phyloP scores from a whole-genome alignment of 2,329 filamentous ascomycete species.

The Penicillium sp. region DNA sequence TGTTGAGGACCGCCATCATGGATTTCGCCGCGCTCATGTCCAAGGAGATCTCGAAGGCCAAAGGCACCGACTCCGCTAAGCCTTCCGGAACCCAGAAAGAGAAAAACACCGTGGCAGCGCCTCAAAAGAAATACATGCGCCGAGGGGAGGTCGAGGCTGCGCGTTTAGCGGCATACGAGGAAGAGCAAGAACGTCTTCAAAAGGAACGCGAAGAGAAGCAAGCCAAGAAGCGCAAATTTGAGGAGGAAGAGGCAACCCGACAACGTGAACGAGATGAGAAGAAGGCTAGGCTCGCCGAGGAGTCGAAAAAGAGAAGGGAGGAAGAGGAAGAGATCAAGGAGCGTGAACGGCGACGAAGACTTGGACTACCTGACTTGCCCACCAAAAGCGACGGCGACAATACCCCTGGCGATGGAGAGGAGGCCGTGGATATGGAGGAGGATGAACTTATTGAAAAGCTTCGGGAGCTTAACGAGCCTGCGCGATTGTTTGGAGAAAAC shows the following conservation, averaged over 20 bases:
- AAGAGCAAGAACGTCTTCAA: constrained; percentile 75
- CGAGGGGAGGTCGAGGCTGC: constrained; percentile 83
- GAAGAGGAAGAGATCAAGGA: constrained; percentile 75
- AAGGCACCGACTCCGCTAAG: constrained; percentile 47
- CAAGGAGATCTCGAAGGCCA: constrained; percentile 84
- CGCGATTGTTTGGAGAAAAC: constrained; percentile 75
- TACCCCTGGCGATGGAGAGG: constrained; percentile 35
- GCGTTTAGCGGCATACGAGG: constrained; percentile 74
- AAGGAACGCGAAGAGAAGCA: constrained; percentile 68
- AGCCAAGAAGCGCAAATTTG: constrained; percentile 79
- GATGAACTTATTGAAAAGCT: constrained; percentile 69
- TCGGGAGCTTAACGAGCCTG: constrained; percentile 71
- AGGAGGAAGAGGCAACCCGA: constrained; percentile 77
- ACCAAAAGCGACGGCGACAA: constrained; percentile 29
- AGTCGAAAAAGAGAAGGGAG: constrained; percentile 68
- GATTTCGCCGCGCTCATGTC: constrained; percentile 95
- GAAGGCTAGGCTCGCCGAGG: constrained; percentile 75
- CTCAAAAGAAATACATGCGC: constrained; percentile 74
- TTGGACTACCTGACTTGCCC: constrained; percentile 76
- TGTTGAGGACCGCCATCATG: constrained; percentile 57
- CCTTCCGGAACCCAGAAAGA: constrained; percentile 19
- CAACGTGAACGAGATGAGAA: constrained; percentile 76
- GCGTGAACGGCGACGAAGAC: constrained; percentile 66
- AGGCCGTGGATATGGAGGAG: constrained; percentile 65
- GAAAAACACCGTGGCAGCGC: constrained; percentile 21